Evolutionary conservation across 345 rosid genomes (phyloP).

Genomic region (Salix suchowensis): DNA sequence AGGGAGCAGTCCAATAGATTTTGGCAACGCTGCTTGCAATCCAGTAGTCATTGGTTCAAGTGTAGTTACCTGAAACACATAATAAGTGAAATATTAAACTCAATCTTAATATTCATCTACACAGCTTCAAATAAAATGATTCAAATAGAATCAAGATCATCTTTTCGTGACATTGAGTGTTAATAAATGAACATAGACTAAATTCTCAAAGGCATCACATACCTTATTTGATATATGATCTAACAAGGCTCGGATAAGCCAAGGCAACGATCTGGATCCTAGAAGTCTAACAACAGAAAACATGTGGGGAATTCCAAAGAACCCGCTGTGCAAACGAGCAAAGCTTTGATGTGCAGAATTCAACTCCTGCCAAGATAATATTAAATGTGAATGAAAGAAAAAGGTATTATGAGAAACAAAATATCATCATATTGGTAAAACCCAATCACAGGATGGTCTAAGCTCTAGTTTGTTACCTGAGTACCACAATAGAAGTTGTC

Average conservation of each 20-base stretch:
- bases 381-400: background rate
- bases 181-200: background rate
- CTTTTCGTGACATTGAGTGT: constrained; percentile 3
- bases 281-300: constrained; percentile 82
- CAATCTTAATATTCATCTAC: background rate
- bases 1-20: constrained; percentile 91
- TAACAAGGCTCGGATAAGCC: constrained; percentile 93
- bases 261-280: constrained; percentile 92
- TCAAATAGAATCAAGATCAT: background rate
- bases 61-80: constrained; percentile 53
- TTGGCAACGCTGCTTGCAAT: constrained; percentile 87
- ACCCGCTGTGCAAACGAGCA: constrained; percentile 87
- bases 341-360: constrained; percentile 97
- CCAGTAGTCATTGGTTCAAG: constrained; percentile 88
- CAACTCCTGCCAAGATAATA: constrained; percentile 56
- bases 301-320: constrained; percentile 86
- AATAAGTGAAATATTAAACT: constrained; percentile 14
- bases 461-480: constrained; percentile 52
- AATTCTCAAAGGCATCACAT: constrained; percentile 8
- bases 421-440: background rate
- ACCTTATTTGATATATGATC: constrained; percentile 98
- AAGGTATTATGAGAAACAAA: background rate
- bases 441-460: background rate
- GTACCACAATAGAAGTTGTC: constrained; percentile 91
- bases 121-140: background rate